phyloP scores from a whole-genome alignment of 345 rosid genomes.

The Acer campestre region DNA sequence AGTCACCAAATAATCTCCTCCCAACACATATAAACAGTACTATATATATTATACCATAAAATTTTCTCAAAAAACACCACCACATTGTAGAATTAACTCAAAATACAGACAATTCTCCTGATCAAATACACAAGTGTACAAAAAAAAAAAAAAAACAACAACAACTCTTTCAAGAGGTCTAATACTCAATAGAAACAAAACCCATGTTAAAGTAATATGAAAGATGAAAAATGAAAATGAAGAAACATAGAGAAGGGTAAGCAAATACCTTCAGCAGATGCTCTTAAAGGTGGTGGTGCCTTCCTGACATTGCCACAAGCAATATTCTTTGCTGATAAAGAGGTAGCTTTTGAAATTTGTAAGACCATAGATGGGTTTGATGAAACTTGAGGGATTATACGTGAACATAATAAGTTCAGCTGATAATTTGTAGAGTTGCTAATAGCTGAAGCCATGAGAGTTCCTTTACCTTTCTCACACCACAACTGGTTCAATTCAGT shows the following conservation, averaged over 20 bases:
- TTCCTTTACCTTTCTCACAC: not conserved
- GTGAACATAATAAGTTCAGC: constrained; percentile 15
- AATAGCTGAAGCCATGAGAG: constrained; percentile 34
- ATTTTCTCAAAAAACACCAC: no score
- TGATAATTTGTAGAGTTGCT: constrained; percentile 18
- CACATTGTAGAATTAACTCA: no score
- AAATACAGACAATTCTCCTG: no score
- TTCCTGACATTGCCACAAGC: constrained; percentile 21
- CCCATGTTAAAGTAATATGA: not conserved
- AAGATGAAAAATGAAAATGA: not conserved
- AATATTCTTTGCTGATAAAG: constrained; percentile 22
- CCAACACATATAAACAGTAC: no score
- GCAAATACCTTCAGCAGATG: constrained; percentile 48
- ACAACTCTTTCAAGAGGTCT: not conserved
- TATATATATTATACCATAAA: no score
- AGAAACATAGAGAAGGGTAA: not conserved
- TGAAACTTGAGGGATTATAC: constrained; percentile 24
- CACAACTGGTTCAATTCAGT: no score
- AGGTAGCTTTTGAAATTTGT: constrained; percentile 13
- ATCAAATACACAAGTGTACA: no score
- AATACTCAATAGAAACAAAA: not conserved
- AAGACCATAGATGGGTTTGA: constrained; percentile 12
- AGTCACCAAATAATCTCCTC: no score
- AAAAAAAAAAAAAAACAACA: not conserved
- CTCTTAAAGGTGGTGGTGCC: constrained; percentile 30